Percentiles rank a stretch among this genome's conserved stretches.
Evolutionary conservation across 1,284 basidiomycete species (phyloP).

Genomic region (Ceratobasidium sp.): DNA sequence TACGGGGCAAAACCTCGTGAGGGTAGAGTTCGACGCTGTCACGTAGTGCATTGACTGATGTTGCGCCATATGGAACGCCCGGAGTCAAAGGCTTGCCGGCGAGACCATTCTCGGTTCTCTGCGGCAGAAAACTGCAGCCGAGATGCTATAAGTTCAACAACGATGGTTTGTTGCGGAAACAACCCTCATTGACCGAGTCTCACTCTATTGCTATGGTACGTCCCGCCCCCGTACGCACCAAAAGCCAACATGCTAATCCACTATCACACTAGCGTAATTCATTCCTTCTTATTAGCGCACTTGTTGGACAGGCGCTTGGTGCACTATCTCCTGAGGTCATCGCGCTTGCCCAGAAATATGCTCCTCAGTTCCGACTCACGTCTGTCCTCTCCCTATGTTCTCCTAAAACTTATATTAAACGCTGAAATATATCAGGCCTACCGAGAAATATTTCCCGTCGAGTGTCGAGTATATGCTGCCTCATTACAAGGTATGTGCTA

Average conservation of each 20-base stretch:
- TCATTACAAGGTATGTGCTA: conserved; percentile 22
- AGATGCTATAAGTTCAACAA: neutral
- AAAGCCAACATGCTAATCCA: neutral
- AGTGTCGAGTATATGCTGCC: conserved; percentile 42
- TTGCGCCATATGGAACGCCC: conserved; percentile 15
- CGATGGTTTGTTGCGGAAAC: neutral
- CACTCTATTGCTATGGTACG: neutral
- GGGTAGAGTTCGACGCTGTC: neutral
- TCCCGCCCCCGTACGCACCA: neutral
- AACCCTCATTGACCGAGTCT: neutral
- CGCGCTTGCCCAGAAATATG: conserved; percentile 43
- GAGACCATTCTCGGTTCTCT: neutral
- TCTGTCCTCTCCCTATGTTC: neutral
- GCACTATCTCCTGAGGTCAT: conserved; percentile 15
- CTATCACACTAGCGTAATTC: neutral
- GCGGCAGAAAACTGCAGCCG: conserved; percentile 1
- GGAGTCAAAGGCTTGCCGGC: neutral
- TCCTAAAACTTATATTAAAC: neutral
- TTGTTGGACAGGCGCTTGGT: conserved; percentile 11
- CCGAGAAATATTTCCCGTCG: conserved; percentile 42
- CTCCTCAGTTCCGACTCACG: conserved; percentile 42
- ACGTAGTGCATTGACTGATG: neutral
- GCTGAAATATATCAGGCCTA: neutral
- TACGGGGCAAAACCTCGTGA: neutral
- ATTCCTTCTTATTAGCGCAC: neutral